Percentiles rank a stretch among this genome's conserved stretches.
Conservation (phyloP, 257 asterid species). For the Fraxinus quadrangulata region DNA sequence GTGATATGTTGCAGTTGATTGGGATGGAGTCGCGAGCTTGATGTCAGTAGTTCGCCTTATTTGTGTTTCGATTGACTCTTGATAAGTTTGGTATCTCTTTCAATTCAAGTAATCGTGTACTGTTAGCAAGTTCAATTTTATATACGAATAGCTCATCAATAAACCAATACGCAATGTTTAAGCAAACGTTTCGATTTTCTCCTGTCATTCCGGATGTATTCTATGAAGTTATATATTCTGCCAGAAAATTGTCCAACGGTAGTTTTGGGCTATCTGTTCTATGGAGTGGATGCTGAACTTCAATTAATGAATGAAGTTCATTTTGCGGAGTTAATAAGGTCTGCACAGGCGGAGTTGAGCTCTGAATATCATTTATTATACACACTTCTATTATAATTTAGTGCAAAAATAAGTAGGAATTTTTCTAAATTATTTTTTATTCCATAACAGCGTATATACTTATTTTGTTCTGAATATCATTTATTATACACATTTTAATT, state of each 20-base stretch:
- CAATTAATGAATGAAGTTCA: neutral
- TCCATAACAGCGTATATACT: too few relatives aligned
- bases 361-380: too few relatives aligned
- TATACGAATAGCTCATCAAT: neutral
- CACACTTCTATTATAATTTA: too few relatives aligned
- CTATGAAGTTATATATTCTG: neutral
- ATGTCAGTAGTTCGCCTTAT: slow-evolving; percentile 35
- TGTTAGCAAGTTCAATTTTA: neutral
- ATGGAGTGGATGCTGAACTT: neutral
- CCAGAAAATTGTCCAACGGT: neutral
- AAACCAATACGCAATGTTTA: neutral
- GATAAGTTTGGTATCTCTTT: slow-evolving; percentile 37
- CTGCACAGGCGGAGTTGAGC: too few relatives aligned
- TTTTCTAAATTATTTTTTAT: too few relatives aligned
- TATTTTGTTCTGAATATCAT: too few relatives aligned
- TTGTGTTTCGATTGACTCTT: slow-evolving; percentile 31
- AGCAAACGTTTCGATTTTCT: neutral
- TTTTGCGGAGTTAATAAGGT: too few relatives aligned
- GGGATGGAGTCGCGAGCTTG: slow-evolving; percentile 39
- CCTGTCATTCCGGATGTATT: neutral
- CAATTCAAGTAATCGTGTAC: slow-evolving; percentile 14
- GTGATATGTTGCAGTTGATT: slow-evolving; percentile 31
- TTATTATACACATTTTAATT: too few relatives aligned
- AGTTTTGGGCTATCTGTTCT: neutral
- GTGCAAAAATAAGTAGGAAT: too few relatives aligned